These are phyloP conservation scores for Cytospora piceae DNA, from an alignment of 2,329 filamentous ascomycete species.

Conservation along the genomic window DNA sequence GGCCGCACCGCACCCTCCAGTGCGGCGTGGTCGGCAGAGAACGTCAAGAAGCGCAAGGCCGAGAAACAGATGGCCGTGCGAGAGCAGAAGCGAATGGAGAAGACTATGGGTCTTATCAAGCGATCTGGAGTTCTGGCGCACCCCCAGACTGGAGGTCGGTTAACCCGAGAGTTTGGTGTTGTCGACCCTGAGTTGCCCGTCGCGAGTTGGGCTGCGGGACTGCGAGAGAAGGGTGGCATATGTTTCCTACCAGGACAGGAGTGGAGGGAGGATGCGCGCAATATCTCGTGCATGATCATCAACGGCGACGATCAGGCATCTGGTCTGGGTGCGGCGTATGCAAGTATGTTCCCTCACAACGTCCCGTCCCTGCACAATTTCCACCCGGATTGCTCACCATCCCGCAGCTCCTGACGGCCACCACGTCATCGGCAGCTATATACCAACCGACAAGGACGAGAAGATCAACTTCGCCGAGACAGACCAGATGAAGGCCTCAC, in stretches of 20 bases:
- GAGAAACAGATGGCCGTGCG: slow-evolving; percentile 45
- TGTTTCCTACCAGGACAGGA: slow-evolving; percentile 39
- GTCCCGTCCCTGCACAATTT: slow-evolving; percentile 21
- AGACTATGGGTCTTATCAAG: slow-evolving; percentile 35
- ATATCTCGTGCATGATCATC: slow-evolving; percentile 48
- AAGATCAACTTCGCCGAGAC: slow-evolving; percentile 33
- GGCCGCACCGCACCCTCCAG: slow-evolving; percentile 51
- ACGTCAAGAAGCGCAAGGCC: slow-evolving; percentile 51
- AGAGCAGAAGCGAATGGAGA: slow-evolving; percentile 23
- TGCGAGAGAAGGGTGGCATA: slow-evolving; percentile 46
- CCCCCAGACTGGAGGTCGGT: slow-evolving; percentile 40
- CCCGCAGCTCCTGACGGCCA: slow-evolving; percentile 42
- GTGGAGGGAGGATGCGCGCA: slow-evolving; percentile 36
- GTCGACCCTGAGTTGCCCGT: slow-evolving; percentile 38
- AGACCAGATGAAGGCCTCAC: slow-evolving; percentile 8
- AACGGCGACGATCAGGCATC: slow-evolving; percentile 44
- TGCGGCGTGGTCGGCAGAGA: slow-evolving; percentile 58
- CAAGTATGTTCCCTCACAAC: background rate
- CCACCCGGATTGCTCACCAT: slow-evolving; percentile 4
- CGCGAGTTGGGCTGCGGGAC: slow-evolving; percentile 45
- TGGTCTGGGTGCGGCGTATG: slow-evolving; percentile 48
- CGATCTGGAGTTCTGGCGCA: slow-evolving; percentile 40
- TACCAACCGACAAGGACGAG: slow-evolving; percentile 49
- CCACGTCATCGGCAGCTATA: slow-evolving; percentile 45
- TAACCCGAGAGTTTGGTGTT: slow-evolving; percentile 42